Evolutionary conservation across 768 basidiomycete genomes (phyloP).

Genomic region (Neoboletus magnificus): DNA sequence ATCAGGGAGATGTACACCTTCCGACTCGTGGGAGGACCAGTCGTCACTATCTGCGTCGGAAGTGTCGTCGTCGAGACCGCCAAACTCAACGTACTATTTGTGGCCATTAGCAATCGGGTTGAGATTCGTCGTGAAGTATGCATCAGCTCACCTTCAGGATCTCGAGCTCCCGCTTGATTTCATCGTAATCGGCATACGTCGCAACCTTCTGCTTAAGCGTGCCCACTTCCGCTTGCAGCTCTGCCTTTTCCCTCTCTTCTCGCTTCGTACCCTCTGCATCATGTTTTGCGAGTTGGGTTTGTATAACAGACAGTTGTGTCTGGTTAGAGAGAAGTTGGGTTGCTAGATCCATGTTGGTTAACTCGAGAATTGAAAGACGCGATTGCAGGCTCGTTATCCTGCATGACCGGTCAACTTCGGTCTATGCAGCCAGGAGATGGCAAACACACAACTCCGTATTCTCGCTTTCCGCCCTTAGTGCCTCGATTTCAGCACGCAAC

Average conservation of each 20-base stretch:
- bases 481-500: constrained; percentile 93
- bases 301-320: constrained; percentile 17
- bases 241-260: constrained; percentile 15
- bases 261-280: constrained; percentile 15
- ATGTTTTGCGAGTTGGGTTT: constrained; percentile 17
- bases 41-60: constrained; percentile 58
- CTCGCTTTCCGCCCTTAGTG: constrained; percentile 76
- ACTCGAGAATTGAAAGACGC: constrained; percentile 73
- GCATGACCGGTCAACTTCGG: neutral
- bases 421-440: neutral
- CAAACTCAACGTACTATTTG: constrained; percentile 89
- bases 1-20: constrained; percentile 71
- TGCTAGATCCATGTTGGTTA: constrained; percentile 33
- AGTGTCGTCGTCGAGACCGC: constrained; percentile 66
- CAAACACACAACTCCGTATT: constrained; percentile 61
- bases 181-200: constrained; percentile 86
- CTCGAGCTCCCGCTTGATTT: constrained; percentile 95
- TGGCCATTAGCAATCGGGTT: neutral
- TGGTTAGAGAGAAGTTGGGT: constrained; percentile 15
- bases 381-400: constrained; percentile 49
- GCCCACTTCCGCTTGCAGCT: constrained; percentile 62
- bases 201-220: constrained; percentile 65
- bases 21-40: constrained; percentile 38
- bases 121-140: too few species aligned
- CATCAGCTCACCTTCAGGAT: constrained; percentile 83